Percentiles rank a stretch among this genome's conserved stretches.
Evolutionary conservation across 768 basidiomycete species (phyloP).

Genomic region (Pisolithus microcarpus): DNA sequence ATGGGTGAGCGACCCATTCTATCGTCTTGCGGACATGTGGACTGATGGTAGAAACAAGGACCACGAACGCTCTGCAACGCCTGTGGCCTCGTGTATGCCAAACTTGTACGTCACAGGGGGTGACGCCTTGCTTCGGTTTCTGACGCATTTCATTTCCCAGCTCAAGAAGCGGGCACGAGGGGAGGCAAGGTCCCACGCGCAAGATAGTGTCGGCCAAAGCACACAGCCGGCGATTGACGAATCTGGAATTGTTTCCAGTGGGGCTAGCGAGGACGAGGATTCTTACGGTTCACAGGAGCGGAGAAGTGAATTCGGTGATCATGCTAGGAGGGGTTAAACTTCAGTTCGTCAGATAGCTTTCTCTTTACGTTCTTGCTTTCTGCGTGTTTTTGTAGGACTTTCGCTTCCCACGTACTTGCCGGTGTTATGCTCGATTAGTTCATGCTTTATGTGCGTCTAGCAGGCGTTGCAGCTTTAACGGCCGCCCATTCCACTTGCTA

Average conservation of each 20-base stretch:
- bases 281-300: slow-evolving; percentile 30
- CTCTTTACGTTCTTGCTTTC: slow-evolving; percentile 13
- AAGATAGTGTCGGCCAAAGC: slow-evolving; percentile 23
- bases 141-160: slow-evolving; percentile 19
- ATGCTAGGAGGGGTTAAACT: slow-evolving; percentile 26
- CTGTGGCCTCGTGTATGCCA: slow-evolving; percentile 81
- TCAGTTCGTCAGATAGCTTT: slow-evolving; percentile 14
- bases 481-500: neutral
- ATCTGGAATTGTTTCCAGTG: slow-evolving; percentile 19
- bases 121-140: slow-evolving; percentile 9
- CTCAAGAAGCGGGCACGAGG: slow-evolving; percentile 30
- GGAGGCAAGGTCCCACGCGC: slow-evolving; percentile 20
- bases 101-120: slow-evolving; percentile 53
- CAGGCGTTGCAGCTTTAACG: neutral
- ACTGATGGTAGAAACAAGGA: slow-evolving; percentile 38
- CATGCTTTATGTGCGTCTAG: neutral
- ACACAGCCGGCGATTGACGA: slow-evolving; percentile 25
- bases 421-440: neutral
- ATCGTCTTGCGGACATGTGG: slow-evolving; percentile 16
- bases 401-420: neutral
- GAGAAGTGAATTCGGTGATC: slow-evolving; percentile 28
- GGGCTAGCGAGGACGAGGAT: slow-evolving; percentile 28
- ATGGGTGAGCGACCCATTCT: slow-evolving; percentile 48
- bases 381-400: neutral
- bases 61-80: slow-evolving; percentile 82